These are phyloP conservation scores for Aspergillus floridensis DNA, from an alignment of 2,329 filamentous ascomycete genomes.

Conservation along the genomic window DNA sequence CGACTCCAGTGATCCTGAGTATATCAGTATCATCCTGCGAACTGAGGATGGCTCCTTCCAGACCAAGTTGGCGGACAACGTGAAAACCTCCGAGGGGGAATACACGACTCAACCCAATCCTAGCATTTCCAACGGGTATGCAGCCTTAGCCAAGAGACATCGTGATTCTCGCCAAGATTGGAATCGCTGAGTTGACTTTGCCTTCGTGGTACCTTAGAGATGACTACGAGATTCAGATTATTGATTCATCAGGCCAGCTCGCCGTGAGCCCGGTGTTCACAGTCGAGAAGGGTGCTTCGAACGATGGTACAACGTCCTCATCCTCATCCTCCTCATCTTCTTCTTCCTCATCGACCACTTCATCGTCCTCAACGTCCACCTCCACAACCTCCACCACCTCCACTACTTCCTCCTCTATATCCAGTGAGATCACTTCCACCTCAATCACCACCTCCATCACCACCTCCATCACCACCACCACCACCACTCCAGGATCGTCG, in stretches of 20 bases:
- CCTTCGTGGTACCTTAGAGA: neutral
- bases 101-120: slow-evolving; percentile 4
- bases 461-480: neutral
- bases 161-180: too few relatives aligned
- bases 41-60: slow-evolving; percentile 1
- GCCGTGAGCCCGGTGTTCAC: slow-evolving; percentile 3
- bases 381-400: neutral
- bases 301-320: slow-evolving; percentile 1
- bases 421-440: slow-evolving; percentile 3
- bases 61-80: slow-evolving; percentile 5
- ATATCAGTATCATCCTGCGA: slow-evolving; percentile 3
- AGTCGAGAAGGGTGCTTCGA: slow-evolving; percentile 4
- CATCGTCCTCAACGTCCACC: neutral
- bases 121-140: slow-evolving; percentile 6
- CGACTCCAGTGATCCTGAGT: neutral
- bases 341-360: neutral
- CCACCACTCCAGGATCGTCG: neutral
- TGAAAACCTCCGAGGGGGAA: neutral
- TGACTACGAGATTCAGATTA: slow-evolving; percentile 5
- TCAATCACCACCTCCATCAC: neutral
- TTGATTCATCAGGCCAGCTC: slow-evolving; percentile 3
- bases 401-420: neutral
- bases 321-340: neutral
- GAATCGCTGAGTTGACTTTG: neutral
- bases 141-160: neutral